These are phyloP conservation scores for Shiraia sp. DNA, from an alignment of 2,329 filamentous ascomycete genomes.

Conservation along the genomic window DNA sequence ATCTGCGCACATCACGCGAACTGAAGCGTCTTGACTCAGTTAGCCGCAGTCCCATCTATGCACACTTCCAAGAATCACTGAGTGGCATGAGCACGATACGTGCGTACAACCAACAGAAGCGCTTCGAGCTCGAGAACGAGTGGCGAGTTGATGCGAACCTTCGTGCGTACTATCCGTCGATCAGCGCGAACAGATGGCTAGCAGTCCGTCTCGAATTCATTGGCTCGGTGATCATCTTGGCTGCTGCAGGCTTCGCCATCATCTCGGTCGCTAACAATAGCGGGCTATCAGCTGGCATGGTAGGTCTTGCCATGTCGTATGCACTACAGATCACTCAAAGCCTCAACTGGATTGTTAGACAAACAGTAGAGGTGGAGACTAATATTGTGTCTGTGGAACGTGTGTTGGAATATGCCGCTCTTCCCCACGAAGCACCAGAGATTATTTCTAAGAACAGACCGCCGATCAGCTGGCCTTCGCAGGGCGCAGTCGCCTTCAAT, in stretches of 20 bases:
- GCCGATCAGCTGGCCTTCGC: slow-evolving; percentile 86
- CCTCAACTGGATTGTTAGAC: slow-evolving; percentile 97
- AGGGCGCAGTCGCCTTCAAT: slow-evolving; percentile 86
- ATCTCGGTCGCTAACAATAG: slow-evolving; percentile 73
- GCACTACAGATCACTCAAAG: slow-evolving; percentile 96
- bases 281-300: slow-evolving; percentile 69
- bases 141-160: slow-evolving; percentile 96
- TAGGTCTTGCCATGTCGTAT: slow-evolving; percentile 96
- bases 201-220: slow-evolving; percentile 95
- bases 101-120: slow-evolving; percentile 84
- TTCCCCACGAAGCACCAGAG: slow-evolving; percentile 93
- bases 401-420: slow-evolving; percentile 88
- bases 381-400: slow-evolving; percentile 99
- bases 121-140: slow-evolving; percentile 93
- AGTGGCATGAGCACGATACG: slow-evolving; percentile 94
- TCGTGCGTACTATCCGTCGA: slow-evolving; percentile 91
- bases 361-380: slow-evolving; percentile 99
- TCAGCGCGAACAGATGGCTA: slow-evolving; percentile 88
- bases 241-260: slow-evolving; percentile 80
- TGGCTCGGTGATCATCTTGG: slow-evolving; percentile 89
- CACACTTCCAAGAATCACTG: slow-evolving; percentile 96
- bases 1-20: slow-evolving; percentile 92
- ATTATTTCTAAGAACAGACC: slow-evolving; percentile 87
- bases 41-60: slow-evolving; percentile 93
- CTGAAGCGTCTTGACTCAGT: slow-evolving; percentile 95